Conservation (phyloP, 2,329 filamentous ascomycete species). For the Dothideomycetes sp. region DNA sequence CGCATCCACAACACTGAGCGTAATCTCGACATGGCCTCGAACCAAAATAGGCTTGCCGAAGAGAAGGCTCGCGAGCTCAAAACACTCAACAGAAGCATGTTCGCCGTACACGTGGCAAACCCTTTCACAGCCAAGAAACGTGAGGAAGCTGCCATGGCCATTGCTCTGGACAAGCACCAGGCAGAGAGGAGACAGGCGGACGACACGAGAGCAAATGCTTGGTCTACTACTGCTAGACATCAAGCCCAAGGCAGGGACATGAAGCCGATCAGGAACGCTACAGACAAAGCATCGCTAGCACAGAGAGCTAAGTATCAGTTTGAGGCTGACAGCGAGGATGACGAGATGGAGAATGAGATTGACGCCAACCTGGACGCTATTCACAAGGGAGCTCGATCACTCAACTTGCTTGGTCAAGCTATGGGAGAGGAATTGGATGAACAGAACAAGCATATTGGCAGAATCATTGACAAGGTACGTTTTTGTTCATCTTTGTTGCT, state of each 20-base stretch:
- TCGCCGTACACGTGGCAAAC: slow-evolving; percentile 43
- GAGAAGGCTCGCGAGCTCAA: slow-evolving; percentile 76
- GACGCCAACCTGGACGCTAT: slow-evolving; percentile 48
- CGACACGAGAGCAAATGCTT: slow-evolving; percentile 44
- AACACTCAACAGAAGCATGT: slow-evolving; percentile 82
- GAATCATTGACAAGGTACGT: slow-evolving; percentile 66
- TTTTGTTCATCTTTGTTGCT: background rate
- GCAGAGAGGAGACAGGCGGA: slow-evolving; percentile 46
- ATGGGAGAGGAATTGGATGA: slow-evolving; percentile 65
- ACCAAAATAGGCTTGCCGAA: slow-evolving; percentile 64
- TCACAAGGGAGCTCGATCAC: slow-evolving; percentile 50
- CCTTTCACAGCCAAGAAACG: slow-evolving; percentile 58
- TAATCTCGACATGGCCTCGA: slow-evolving; percentile 65
- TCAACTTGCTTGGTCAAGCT: slow-evolving; percentile 63
- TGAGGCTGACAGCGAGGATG: slow-evolving; percentile 61
- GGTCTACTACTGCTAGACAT: slow-evolving; percentile 42
- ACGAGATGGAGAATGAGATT: slow-evolving; percentile 45
- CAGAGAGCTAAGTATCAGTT: slow-evolving; percentile 67
- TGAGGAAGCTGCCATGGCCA: slow-evolving; percentile 48
- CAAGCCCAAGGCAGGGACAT: slow-evolving; percentile 52
- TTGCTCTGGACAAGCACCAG: slow-evolving; percentile 55
- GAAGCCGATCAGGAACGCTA: slow-evolving; percentile 33
- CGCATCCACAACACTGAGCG: slow-evolving; percentile 71
- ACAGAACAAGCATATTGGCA: slow-evolving; percentile 68
- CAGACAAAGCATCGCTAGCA: slow-evolving; percentile 42